Evolutionary conservation across 2,329 filamentous ascomycete genomes (phyloP).

Genomic region (Ramularia collo-cygni): DNA sequence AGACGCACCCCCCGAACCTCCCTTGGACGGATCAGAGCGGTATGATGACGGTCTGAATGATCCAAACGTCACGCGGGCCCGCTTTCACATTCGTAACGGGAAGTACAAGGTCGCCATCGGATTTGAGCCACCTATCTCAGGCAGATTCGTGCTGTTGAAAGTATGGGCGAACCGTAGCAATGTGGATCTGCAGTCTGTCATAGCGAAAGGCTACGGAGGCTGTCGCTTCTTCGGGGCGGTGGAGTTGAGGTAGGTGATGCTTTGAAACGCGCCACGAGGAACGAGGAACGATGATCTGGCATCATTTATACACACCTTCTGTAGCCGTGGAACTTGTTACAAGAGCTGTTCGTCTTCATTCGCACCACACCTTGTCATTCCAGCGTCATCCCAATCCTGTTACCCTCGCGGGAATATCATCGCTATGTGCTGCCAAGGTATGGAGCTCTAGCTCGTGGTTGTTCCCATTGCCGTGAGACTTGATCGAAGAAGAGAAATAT

Average conservation of each 20-base stretch:
- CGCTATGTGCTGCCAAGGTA: too few species aligned
- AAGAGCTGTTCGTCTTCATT: too few species aligned
- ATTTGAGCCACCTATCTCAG: constrained; percentile 70
- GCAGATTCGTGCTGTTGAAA: constrained; percentile 74
- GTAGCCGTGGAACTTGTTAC: too few species aligned
- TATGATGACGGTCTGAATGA: constrained; percentile 21
- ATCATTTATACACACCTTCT: too few species aligned
- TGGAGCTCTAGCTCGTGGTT: too few species aligned
- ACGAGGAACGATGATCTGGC: too few species aligned
- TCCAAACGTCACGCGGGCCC: constrained; percentile 50
- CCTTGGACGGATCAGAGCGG: constrained; percentile 9
- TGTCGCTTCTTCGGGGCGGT: constrained; percentile 62
- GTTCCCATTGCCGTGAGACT: too few species aligned
- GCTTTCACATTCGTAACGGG: constrained; percentile 74
- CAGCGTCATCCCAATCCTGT: too few species aligned
- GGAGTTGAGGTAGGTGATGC: constrained; percentile 11
- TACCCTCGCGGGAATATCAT: too few species aligned
- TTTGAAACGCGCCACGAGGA: too few species aligned
- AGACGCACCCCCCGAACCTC: constrained; percentile 7
- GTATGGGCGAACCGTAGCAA: constrained; percentile 78
- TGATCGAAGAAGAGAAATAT: too few species aligned
- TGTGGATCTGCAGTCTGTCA: constrained; percentile 83
- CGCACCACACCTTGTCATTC: too few species aligned
- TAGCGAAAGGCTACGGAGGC: constrained; percentile 77
- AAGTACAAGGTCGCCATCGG: constrained; percentile 81